Evolutionary conservation across 257 asterid genomes (phyloP).

Genomic region (Vinca minor): DNA sequence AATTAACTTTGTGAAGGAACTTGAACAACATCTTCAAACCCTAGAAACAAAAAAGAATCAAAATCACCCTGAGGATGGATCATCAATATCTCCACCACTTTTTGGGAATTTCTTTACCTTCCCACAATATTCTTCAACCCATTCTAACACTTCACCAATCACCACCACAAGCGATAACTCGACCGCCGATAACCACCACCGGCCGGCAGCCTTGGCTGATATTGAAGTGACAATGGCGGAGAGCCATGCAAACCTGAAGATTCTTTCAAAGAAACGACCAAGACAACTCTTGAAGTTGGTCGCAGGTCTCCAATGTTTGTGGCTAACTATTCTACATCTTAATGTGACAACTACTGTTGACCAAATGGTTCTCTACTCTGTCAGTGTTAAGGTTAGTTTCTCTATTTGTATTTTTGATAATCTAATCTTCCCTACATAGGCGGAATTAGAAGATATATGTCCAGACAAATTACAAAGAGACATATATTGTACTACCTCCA

Average conservation of each 20-base stretch:
- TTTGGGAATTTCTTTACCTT: slow-evolving; percentile 36
- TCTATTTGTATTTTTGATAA: background rate
- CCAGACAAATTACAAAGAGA: too few species aligned
- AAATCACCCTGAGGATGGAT: background rate
- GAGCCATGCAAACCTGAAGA: slow-evolving; percentile 43
- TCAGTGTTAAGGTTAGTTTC: slow-evolving; percentile 32
- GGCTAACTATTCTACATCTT: slow-evolving; percentile 39
- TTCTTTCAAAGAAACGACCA: slow-evolving; percentile 31
- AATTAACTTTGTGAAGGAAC: slow-evolving; percentile 74
- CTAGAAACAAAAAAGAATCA: slow-evolving; percentile 30
- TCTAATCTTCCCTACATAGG: background rate
- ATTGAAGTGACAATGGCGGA: slow-evolving; percentile 43
- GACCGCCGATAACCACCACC: slow-evolving; percentile 10
- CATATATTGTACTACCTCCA: too few species aligned
- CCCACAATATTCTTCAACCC: slow-evolving; percentile 39
- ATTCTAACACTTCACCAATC: background rate
- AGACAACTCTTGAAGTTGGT: slow-evolving; percentile 39
- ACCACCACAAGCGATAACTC: background rate
- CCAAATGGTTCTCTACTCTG: slow-evolving; percentile 34
- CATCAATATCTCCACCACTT: slow-evolving; percentile 8
- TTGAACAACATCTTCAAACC: slow-evolving; percentile 66
- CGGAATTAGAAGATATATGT: too few species aligned
- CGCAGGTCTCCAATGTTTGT: slow-evolving; percentile 32
- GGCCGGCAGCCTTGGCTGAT: slow-evolving; percentile 25
- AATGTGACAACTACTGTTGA: slow-evolving; percentile 37